These are phyloP conservation scores for Leishmania tarentolae DNA, from an alignment of 208 protist species.

Conservation along the genomic window DNA sequence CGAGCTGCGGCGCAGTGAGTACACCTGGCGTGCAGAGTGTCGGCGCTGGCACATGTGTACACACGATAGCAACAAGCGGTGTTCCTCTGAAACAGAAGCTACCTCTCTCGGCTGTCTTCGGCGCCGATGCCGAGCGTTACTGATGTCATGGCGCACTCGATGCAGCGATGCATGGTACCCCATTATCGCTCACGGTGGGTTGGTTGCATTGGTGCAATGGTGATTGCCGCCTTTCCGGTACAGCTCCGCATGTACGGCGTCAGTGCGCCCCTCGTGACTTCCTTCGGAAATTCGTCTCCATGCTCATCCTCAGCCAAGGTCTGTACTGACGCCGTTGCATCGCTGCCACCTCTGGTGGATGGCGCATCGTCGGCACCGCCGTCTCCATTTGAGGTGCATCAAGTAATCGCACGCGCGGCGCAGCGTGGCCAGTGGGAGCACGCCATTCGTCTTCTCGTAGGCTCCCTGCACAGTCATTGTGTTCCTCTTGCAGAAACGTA, in stretches of 20 bases:
- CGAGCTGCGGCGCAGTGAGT: not conserved
- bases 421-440: conserved; percentile 50
- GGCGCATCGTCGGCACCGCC: conserved; percentile 24
- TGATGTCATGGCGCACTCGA: not conserved
- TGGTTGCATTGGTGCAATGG: not conserved
- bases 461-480: conserved; percentile 53
- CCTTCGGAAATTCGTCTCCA: not conserved
- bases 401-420: conserved; percentile 47
- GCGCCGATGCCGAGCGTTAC: not conserved
- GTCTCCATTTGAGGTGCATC: conserved; percentile 69
- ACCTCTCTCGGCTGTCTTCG: not conserved
- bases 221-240: not conserved
- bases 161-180: not conserved
- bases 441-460: conserved; percentile 52
- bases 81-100: not conserved
- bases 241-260: not conserved
- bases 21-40: not conserved
- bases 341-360: not conserved
- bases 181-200: not conserved
- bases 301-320: not conserved
- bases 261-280: not conserved
- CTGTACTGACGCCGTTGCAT: not conserved
- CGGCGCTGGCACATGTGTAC: not conserved
- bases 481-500: conserved; percentile 75
- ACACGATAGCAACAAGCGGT: not conserved